Conservation (phyloP, 192 early-diverging fungal species). For the Linnemannia hyalina region DNA sequence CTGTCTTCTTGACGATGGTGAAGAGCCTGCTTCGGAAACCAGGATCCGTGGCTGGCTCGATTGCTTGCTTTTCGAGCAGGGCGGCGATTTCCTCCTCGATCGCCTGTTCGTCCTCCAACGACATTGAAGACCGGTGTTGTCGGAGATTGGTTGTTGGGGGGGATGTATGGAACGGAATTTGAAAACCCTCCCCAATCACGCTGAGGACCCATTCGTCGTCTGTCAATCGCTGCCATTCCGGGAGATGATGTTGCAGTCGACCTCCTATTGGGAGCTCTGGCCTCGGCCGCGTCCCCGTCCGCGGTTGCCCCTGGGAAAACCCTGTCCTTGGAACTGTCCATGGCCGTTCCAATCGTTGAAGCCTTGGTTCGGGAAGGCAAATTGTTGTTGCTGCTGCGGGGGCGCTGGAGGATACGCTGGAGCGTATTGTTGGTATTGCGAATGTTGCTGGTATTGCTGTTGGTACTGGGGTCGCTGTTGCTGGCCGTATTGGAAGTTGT, state of each 20-base stretch:
- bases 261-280: not conserved
- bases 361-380: not conserved
- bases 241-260: not conserved
- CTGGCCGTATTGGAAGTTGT: too few species aligned
- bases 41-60: too few species aligned
- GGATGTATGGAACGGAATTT: too few species aligned
- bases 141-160: too few species aligned
- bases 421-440: not conserved
- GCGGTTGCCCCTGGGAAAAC: conserved; percentile 8
- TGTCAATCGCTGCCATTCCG: conserved; percentile 2
- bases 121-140: too few species aligned
- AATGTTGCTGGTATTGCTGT: not conserved
- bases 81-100: too few species aligned
- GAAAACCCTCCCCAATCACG: too few species aligned
- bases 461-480: too few species aligned
- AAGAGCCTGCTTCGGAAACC: conserved; percentile 22
- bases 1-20: conserved; percentile 47
- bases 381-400: not conserved
- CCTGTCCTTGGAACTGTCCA: not conserved
- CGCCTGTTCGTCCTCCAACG: too few species aligned
- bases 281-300: conserved; percentile 7
- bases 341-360: not conserved
- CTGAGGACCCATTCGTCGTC: too few species aligned
- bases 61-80: too few species aligned
- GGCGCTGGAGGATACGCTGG: not conserved